Percentiles rank a stretch among this genome's conserved stretches.
phyloP scores from a whole-genome alignment of 768 basidiomycete genomes.

The Cystobasidium ongulense region DNA sequence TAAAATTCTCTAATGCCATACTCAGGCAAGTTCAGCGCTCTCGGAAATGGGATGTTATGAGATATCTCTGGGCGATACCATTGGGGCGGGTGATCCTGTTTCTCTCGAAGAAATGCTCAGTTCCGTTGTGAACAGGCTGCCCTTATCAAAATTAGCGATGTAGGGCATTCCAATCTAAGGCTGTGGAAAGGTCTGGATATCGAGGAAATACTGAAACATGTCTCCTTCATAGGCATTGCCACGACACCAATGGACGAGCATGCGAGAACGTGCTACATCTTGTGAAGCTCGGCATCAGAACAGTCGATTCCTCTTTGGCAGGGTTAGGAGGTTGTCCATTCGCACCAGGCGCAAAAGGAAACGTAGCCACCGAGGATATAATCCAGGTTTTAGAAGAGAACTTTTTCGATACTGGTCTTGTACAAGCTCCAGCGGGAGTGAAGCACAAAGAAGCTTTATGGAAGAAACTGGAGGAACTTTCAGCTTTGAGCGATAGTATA shows the following conservation, averaged over 20 bases:
- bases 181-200: not conserved
- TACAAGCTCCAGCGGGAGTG: not conserved
- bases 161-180: constrained; percentile 42
- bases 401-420: constrained; percentile 51
- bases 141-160: constrained; percentile 64
- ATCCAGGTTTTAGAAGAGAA: constrained; percentile 72
- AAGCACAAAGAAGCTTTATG: not conserved
- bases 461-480: not conserved
- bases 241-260: constrained; percentile 84
- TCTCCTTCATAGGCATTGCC: constrained; percentile 54
- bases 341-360: constrained; percentile 90
- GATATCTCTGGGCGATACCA: constrained; percentile 71
- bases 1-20: constrained; percentile 51
- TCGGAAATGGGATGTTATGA: constrained; percentile 90
- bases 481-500: not conserved
- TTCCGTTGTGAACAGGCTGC: constrained; percentile 58
- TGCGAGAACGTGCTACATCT: constrained; percentile 40
- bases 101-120: constrained; percentile 62
- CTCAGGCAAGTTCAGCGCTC: constrained; percentile 62
- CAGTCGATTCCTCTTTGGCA: constrained; percentile 71
- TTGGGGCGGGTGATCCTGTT: constrained; percentile 70
- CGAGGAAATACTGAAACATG: not conserved
- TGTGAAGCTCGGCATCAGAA: constrained; percentile 58
- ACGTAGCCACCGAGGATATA: constrained; percentile 72
- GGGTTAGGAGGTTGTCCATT: constrained; percentile 94